A percentile compares a stretch with the other conserved stretches of the same genome.
Conservation (phyloP, 805 yeast species). For the Danielia reshetovae region DNA sequence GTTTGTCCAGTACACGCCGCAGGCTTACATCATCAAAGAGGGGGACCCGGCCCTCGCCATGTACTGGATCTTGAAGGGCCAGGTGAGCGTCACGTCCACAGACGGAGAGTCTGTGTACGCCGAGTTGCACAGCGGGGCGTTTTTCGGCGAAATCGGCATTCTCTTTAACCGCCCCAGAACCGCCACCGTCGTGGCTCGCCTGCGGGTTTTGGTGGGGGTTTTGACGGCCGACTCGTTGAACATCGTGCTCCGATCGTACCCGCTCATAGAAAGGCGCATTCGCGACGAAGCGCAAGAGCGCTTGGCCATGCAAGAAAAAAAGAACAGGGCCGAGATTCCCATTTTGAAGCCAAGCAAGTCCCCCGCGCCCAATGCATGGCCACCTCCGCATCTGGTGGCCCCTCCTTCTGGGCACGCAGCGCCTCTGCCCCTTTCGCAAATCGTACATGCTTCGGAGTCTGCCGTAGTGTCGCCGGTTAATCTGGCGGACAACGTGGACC, state of each 20-base stretch:
- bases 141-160: constrained; percentile 79
- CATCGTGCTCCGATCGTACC: constrained; percentile 57
- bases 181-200: constrained; percentile 70
- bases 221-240: constrained; percentile 61
- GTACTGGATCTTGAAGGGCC: constrained; percentile 77
- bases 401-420: constrained; percentile 14
- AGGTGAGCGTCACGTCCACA: constrained; percentile 70
- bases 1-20: constrained; percentile 61
- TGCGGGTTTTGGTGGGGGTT: constrained; percentile 64
- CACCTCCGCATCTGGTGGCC: constrained; percentile 5
- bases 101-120: constrained; percentile 77
- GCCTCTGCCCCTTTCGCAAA: constrained; percentile 19
- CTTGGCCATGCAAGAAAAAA: constrained; percentile 64
- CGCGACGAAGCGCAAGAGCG: constrained; percentile 80
- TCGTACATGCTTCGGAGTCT: constrained; percentile 7
- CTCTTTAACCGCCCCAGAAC: constrained; percentile 72
- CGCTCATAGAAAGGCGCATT: constrained; percentile 61
- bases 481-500: constrained; percentile 40
- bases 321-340: constrained; percentile 42
- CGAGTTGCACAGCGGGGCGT: constrained; percentile 63
- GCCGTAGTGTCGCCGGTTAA: constrained; percentile 1
- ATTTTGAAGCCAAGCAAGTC: constrained; percentile 17
- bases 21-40: constrained; percentile 62
- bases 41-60: constrained; percentile 74
- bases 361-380: constrained; percentile 10